Evolutionary conservation across 805 yeast genomes (phyloP), one percentile per base, ranked within the genome.

Genomic region (Komagataella pseudopastoris): DNA sequence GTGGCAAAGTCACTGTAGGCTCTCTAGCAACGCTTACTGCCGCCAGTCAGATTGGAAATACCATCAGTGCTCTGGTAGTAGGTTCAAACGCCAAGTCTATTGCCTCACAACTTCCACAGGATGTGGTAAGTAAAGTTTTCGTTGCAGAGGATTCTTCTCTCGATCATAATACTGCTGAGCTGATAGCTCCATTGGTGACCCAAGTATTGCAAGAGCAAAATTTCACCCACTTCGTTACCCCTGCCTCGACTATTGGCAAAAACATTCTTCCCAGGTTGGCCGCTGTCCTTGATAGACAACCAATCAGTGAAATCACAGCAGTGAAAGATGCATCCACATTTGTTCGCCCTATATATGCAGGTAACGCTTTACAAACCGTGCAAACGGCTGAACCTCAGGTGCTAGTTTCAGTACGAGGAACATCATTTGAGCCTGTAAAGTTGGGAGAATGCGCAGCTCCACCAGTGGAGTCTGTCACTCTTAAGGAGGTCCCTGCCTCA

Each of bases 311-410:
- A 63, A 76, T 93, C 53, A 78, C 77, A 58, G 77, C 78, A 60
- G 83, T 91, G 45, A 77, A 76, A 56, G 71, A 79, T 50, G 73
- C 78, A 16, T 78, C 76, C 55, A 85, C 93, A 6, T 93, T 91
- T 67, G 81, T 84, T 44, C 83, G 98, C 66, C 97, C 98, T 48
- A 88, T 91, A 44, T 93, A 87, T 64, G 98, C 99, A 18, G 99
- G 99, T 49, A 93, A 93, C 67, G 95, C 95, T 4, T 71, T 88
- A 53, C 78, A 88, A 45, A 89, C 96, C 2, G 87, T 93, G 49
- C 78, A 81, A 64, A 72, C 88, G 22, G 71, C 64, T 22, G 96
- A 91, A 60, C 64, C 72, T 4, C 71, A 78, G 55, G 75, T 86
- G 50, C 69, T 91, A 54, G 70, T 86, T 10, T 84, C 96, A n/a